These are phyloP conservation scores for Kluyveromyces marxianus DNA, from an alignment of 1,139 yeast genomes.

Conservation along the genomic window DNA sequence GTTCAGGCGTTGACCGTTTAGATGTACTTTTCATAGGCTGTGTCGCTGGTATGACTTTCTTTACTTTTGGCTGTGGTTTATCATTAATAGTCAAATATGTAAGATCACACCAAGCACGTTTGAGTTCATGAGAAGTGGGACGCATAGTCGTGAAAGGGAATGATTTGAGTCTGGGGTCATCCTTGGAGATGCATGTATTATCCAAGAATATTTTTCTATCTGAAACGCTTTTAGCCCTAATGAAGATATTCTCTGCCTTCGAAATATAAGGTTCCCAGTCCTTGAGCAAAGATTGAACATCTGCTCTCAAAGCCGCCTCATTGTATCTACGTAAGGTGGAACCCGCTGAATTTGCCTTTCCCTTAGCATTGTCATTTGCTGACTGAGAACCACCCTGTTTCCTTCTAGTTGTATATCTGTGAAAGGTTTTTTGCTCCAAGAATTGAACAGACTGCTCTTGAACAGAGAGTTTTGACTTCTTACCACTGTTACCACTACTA, in stretches of 20 bases:
- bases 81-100: conserved; percentile 51
- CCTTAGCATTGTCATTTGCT: conserved; percentile 84
- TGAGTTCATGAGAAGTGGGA: conserved; percentile 78
- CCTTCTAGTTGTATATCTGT: conserved; percentile 90
- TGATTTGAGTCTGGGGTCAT: conserved; percentile 52
- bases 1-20: not conserved
- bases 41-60: conserved; percentile 13
- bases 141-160: conserved; percentile 88
- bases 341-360: conserved; percentile 96
- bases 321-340: conserved; percentile 82
- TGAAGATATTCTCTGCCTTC: conserved; percentile 61
- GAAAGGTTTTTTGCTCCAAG: conserved; percentile 77
- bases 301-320: conserved; percentile 74
- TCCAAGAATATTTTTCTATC: conserved; percentile 63
- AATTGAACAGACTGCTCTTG: conserved; percentile 58
- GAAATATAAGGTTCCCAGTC: conserved; percentile 57
- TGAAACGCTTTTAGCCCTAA: conserved; percentile 74
- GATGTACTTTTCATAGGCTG: not conserved
- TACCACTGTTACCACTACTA: conserved; percentile 41
- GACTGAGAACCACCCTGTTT: conserved; percentile 98
- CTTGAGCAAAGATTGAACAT: conserved; percentile 58
- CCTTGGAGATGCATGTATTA: conserved; percentile 40
- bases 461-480: conserved; percentile 36
- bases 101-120: conserved; percentile 76
- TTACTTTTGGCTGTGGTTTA: conserved; percentile 42